Evolutionary conservation across 192 early-diverging fungal genomes (phyloP).

Genomic region (Dimargaris verticillata): DNA sequence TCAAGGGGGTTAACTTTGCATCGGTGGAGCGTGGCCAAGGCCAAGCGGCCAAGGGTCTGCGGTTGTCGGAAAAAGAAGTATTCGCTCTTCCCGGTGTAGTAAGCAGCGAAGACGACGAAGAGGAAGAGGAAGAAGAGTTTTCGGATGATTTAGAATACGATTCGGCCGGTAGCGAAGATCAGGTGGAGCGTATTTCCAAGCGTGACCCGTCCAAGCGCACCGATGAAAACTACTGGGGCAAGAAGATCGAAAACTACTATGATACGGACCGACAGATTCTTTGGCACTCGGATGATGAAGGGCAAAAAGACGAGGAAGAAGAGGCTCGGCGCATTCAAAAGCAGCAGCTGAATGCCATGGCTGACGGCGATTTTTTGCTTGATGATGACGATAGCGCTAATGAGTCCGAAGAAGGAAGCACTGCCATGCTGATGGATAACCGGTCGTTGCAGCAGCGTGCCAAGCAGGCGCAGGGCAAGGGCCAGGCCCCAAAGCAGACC

Average conservation of each 20-base stretch:
- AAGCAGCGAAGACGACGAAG: background rate
- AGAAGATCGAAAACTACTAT: constrained; percentile 1
- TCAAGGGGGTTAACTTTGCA: background rate
- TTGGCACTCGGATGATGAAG: constrained; percentile 44
- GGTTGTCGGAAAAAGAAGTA: background rate
- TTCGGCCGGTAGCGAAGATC: background rate
- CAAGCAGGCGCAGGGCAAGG: constrained; percentile 7
- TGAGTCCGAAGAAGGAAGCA: background rate
- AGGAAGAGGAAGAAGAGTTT: background rate
- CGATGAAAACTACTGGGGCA: background rate
- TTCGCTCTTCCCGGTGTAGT: background rate
- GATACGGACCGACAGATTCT: background rate
- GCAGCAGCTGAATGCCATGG: constrained; percentile 54
- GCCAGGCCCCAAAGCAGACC: constrained; percentile 4
- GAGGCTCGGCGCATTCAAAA: constrained; percentile 78
- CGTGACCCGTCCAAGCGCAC: background rate
- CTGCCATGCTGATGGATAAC: constrained; percentile 9
- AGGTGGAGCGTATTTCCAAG: background rate
- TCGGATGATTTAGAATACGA: background rate
- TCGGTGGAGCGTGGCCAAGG: no score
- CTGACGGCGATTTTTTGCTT: constrained; percentile 74
- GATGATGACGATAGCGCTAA: constrained; percentile 13
- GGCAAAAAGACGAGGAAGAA: constrained; percentile 63
- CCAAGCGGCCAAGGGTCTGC: no score
- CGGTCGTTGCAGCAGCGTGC: constrained; percentile 12